Base-by-base conservation (phyloP, 2,329 filamentous ascomycete species). In the Aureobasidium namibiae region DNA sequence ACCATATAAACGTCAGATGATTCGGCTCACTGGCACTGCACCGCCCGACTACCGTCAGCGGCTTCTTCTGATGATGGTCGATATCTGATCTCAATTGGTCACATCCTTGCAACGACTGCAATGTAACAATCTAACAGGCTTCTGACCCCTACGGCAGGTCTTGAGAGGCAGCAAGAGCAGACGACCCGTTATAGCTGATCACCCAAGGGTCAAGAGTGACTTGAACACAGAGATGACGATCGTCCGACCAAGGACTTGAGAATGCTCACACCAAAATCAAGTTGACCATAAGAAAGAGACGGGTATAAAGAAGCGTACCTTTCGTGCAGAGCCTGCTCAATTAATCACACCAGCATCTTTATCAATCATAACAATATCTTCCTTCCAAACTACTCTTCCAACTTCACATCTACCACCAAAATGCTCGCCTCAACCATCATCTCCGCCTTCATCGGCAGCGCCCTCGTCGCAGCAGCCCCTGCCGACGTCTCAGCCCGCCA, bases 401-500 rank as follows among this genome's bases (percentile, higher is more conserved):
- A 34, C 33, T 34, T 13, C n/a, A 21, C n/a, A 26, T 41, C 50
- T 16, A 21, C 49, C 18, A 31, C 24, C 46, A 63, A 60, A 14
- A 62, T 62, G 61, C 53, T 46, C 26, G 54, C 49, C 48, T 29
- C 61, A 46, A 60, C 50, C 45, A 61, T 61, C 54, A 33, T 59
- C 53, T 36, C 46, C 14, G 38, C 48, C 49, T 23, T 61, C 46
- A 11, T 59, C 24, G 45, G 53, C 54, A 61, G 62, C 41, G 61
- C 63, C 53, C 62, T 66, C 52, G 68, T 69, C 57, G 66, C 69
- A 48, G 67, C 69, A n/a, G 59, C 63, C 6, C 52, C 60, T 36
- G 42, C 68, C 42, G 53, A 48, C 8, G 64, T 73, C 21, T 65
- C 68, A 24, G 63, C 68, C 59, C 70, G 71, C 65, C 70, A 72